These are phyloP conservation scores for Solanum gandarillasii DNA, from an alignment of 257 asterid species.

Conservation along the genomic window DNA sequence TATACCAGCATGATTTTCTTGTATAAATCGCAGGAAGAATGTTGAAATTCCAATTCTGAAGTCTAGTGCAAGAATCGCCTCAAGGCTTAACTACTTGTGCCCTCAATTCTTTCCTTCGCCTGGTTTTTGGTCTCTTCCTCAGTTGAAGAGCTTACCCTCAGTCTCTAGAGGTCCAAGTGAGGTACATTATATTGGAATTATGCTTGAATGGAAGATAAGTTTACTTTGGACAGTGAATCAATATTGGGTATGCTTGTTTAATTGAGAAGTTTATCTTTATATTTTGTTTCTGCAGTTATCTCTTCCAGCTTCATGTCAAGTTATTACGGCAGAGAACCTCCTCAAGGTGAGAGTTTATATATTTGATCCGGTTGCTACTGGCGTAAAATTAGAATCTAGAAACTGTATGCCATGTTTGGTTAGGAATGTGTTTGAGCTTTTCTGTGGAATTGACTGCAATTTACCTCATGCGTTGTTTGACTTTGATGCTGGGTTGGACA, in stretches of 20 bases:
- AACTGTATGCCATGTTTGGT: neutral
- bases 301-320: conserved; percentile 19
- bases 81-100: conserved; percentile 75
- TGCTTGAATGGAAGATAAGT: neutral
- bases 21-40: conserved; percentile 49
- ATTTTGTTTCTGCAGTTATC: conserved; percentile 34
- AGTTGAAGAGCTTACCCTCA: conserved; percentile 17
- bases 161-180: conserved; percentile 14
- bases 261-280: conserved; percentile 6
- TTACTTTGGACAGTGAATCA: neutral
- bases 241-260: neutral
- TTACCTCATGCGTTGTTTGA: neutral
- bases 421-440: neutral
- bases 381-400: neutral
- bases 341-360: conserved; percentile 52
- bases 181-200: conserved; percentile 20
- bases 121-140: conserved; percentile 65
- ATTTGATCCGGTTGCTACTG: neutral
- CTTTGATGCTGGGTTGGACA: neutral
- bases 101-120: conserved; percentile 93
- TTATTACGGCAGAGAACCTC: conserved; percentile 81
- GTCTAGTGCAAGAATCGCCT: conserved; percentile 77
- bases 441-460: neutral
- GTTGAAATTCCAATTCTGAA: conserved; percentile 78
- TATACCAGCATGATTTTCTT: conserved; percentile 9